These are phyloP conservation scores for Phytopythium montanum DNA, from an alignment of 352 stramenopile species.

Conservation along the genomic window DNA sequence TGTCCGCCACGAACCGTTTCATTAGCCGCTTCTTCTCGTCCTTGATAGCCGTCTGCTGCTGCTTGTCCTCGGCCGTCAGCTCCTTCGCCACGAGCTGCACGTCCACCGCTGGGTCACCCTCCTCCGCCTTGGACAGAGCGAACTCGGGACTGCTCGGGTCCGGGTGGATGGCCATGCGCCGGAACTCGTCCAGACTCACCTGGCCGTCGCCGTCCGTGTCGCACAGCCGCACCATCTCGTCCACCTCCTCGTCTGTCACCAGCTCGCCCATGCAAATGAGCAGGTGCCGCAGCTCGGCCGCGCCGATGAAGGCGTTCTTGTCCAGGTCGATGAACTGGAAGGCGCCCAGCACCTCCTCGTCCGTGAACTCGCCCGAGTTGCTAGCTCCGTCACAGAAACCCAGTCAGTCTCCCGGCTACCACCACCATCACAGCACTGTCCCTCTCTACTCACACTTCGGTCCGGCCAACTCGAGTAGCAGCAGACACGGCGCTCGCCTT, in stretches of 20 bases:
- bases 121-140: slow-evolving; percentile 25
- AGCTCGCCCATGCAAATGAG: slow-evolving; percentile 96
- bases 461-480: slow-evolving; percentile 9
- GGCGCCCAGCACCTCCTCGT: slow-evolving; percentile 89
- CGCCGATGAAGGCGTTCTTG: slow-evolving; percentile 92
- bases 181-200: slow-evolving; percentile 91
- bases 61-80: slow-evolving; percentile 46
- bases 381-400: slow-evolving; percentile 7
- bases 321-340: slow-evolving; percentile 94
- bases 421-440: background rate
- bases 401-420: background rate
- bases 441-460: slow-evolving; percentile 29
- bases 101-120: slow-evolving; percentile 17
- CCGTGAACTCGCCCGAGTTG: slow-evolving; percentile 81
- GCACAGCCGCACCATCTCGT: slow-evolving; percentile 93
- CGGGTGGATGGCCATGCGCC: slow-evolving; percentile 86
- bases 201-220: slow-evolving; percentile 92
- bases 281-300: slow-evolving; percentile 90
- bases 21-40: slow-evolving; percentile 71
- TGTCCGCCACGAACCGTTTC: slow-evolving; percentile 68
- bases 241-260: slow-evolving; percentile 93
- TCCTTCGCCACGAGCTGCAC: slow-evolving; percentile 28
- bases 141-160: slow-evolving; percentile 86
- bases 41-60: slow-evolving; percentile 52
- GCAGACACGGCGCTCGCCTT: slow-evolving; percentile 25